A percentile compares a stretch with the other conserved stretches of the same genome.
Evolutionary conservation across 169 alveolate genomes (phyloP).

Genomic region (Eimeria sp.): DNA sequence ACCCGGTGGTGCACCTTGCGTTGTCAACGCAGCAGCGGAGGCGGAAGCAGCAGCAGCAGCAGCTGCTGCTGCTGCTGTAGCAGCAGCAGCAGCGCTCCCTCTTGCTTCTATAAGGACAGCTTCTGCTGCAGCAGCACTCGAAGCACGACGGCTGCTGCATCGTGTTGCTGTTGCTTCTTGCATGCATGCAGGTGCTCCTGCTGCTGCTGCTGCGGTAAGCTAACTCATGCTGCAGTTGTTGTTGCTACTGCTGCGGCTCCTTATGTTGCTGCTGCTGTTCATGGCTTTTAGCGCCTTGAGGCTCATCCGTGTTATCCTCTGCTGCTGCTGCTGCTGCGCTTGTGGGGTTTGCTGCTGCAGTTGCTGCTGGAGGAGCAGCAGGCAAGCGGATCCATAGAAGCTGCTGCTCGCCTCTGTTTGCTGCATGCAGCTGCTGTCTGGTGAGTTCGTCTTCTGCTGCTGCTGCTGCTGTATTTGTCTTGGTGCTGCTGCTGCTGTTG

Average conservation of each 20-base stretch:
- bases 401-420: constrained; percentile 72
- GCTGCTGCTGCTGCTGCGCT: background rate
- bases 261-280: background rate
- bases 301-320: no score
- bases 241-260: constrained; percentile 16
- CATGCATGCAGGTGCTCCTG: constrained; percentile 25
- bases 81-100: constrained; percentile 38
- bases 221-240: background rate
- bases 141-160: constrained; percentile 72
- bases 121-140: constrained; percentile 49
- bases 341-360: constrained; percentile 37
- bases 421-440: constrained; percentile 65
- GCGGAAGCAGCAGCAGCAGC: constrained; percentile 68
- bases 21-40: background rate
- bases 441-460: constrained; percentile 1
- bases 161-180: background rate
- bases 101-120: constrained; percentile 27
- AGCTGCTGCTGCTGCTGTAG: constrained; percentile 51
- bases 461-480: background rate
- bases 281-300: background rate
- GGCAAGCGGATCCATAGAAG: background rate
- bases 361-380: constrained; percentile 66
- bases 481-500: constrained; percentile 10
- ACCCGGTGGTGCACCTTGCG: background rate
- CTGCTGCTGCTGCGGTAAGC: constrained; percentile 57